A percentile compares a stretch with the other conserved stretches of the same genome.
Conservation (phyloP, 2,329 filamentous ascomycete species). For the Xylariaceae sp. region DNA sequence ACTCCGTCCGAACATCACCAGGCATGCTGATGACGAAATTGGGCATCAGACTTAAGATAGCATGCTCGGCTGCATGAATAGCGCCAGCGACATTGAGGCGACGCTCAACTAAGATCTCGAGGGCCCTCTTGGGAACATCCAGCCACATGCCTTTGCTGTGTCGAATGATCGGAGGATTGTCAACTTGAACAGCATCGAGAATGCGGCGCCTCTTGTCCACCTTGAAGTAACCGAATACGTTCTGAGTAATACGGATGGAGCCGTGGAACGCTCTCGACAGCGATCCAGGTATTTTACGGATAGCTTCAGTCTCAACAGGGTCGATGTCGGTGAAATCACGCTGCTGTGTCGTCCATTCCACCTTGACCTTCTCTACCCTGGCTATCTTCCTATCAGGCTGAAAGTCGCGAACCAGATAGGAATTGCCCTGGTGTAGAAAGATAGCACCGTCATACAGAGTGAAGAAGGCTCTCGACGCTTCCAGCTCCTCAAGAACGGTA, state of each 20-base stretch:
- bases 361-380: constrained; percentile 80
- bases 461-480: constrained; percentile 90
- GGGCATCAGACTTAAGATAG: constrained; percentile 79
- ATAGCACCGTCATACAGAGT: constrained; percentile 96
- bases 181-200: constrained; percentile 86
- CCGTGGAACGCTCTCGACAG: constrained; percentile 77
- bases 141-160: constrained; percentile 92
- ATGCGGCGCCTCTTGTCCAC: constrained; percentile 82
- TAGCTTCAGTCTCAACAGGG: constrained; percentile 84
- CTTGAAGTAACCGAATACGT: constrained; percentile 97
- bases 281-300: constrained; percentile 63
- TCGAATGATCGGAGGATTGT: constrained; percentile 86
- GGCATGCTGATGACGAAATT: constrained; percentile 88
- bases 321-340: constrained; percentile 94
- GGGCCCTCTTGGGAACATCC: constrained; percentile 74
- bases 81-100: constrained; percentile 79
- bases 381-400: constrained; percentile 75
- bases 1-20: constrained; percentile 90
- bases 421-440: constrained; percentile 92
- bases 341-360: constrained; percentile 93
- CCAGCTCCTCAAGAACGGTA: constrained; percentile 87
- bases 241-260: constrained; percentile 76
- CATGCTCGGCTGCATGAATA: constrained; percentile 94
- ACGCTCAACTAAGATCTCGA: constrained; percentile 71
- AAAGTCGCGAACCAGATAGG: constrained; percentile 88